Evolutionary conservation across 2,329 filamentous ascomycete species (phyloP).

Genomic region (Chaetomium sp.): DNA sequence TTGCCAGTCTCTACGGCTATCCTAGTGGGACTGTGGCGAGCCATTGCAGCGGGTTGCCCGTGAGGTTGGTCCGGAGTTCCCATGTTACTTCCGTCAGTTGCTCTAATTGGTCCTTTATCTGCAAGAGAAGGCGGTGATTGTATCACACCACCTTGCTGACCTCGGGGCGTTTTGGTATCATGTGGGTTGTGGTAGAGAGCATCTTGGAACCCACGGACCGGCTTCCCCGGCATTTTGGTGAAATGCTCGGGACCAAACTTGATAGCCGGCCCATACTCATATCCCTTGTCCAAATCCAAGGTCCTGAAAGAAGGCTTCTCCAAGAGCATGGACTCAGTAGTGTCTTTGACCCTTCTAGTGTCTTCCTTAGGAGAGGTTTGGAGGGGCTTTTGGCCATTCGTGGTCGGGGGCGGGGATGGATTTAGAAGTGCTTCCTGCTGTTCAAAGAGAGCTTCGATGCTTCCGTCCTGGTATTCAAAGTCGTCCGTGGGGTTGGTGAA

Average conservation of each 20-base stretch:
- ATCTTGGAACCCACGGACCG: not conserved
- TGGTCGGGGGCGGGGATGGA: not conserved
- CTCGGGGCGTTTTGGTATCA: not conserved
- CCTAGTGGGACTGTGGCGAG: too few relatives aligned
- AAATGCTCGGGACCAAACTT: conserved; percentile 13
- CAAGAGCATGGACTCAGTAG: conserved; percentile 4
- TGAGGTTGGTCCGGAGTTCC: too few relatives aligned
- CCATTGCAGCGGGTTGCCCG: too few relatives aligned
- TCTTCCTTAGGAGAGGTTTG: not conserved
- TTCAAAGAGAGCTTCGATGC: not conserved
- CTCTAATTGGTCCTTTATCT: too few relatives aligned
- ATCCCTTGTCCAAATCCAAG: conserved; percentile 5
- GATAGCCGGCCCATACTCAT: conserved; percentile 11
- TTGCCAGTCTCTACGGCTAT: too few relatives aligned
- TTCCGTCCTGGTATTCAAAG: not conserved
- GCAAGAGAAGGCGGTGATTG: too few relatives aligned
- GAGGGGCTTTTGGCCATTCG: not conserved
- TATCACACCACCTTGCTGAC: too few relatives aligned
- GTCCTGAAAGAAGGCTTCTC: conserved; percentile 2
- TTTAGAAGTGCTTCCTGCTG: not conserved
- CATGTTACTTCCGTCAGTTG: too few relatives aligned
- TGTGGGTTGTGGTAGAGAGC: not conserved
- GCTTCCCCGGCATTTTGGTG: conserved; percentile 9
- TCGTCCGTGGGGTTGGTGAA: too few relatives aligned
- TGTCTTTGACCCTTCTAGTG: not conserved